Percentiles rank a stretch among this genome's conserved stretches.
These are phyloP conservation scores for Talaromyces islandicus DNA, from an alignment of 2,329 filamentous ascomycete genomes.

Conservation along the genomic window DNA sequence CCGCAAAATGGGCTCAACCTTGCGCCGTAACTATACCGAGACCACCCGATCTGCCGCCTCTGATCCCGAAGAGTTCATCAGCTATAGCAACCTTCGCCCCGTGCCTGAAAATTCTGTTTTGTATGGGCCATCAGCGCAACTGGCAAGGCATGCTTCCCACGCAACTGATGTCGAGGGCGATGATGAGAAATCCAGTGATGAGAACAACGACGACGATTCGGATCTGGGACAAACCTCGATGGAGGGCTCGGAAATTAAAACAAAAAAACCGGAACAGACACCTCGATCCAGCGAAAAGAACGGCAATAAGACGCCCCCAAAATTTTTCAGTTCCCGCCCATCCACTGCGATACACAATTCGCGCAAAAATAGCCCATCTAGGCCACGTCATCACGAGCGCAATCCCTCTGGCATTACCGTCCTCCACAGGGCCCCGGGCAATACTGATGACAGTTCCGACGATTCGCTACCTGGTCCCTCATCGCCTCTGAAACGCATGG, in stretches of 20 bases:
- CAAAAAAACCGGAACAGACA: slow-evolving; percentile 14
- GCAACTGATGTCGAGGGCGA: slow-evolving; percentile 83
- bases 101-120: slow-evolving; percentile 30
- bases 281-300: slow-evolving; percentile 11
- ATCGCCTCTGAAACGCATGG: slow-evolving; percentile 3
- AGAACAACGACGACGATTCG: slow-evolving; percentile 56
- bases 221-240: slow-evolving; percentile 18
- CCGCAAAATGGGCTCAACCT: slow-evolving; percentile 24
- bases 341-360: slow-evolving; percentile 38
- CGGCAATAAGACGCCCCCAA: slow-evolving; percentile 23
- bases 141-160: slow-evolving; percentile 41
- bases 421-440: slow-evolving; percentile 55
- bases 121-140: slow-evolving; percentile 22
- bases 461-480: slow-evolving; percentile 15
- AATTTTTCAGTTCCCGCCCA: slow-evolving; percentile 32
- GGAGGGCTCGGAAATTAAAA: slow-evolving; percentile 11
- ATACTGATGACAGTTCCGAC: slow-evolving; percentile 7
- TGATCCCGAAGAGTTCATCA: slow-evolving; percentile 48
- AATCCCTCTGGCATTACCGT: slow-evolving; percentile 79
- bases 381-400: slow-evolving; percentile 55
- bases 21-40: slow-evolving; percentile 46
- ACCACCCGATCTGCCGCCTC: slow-evolving; percentile 48
- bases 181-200: slow-evolving; percentile 79
- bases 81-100: slow-evolving; percentile 24
- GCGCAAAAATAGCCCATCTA: slow-evolving; percentile 28